These are phyloP conservation scores for Anthracocystis walkeri DNA, from an alignment of 1,284 basidiomycete species.

Conservation along the genomic window DNA sequence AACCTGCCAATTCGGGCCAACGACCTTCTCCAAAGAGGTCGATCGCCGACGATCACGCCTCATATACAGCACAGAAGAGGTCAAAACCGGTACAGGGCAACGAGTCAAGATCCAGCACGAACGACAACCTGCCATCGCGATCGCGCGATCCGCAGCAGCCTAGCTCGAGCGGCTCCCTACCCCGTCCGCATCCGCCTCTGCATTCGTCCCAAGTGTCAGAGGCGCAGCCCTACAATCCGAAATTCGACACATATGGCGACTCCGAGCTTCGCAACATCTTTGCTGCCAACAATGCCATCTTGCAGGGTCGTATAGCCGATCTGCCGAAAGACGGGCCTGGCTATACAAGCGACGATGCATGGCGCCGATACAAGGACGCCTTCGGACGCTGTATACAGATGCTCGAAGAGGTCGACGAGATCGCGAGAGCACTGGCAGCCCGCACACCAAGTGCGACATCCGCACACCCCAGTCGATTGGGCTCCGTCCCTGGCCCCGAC, in stretches of 20 bases:
- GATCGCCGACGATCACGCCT: not conserved
- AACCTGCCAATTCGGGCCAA: not conserved
- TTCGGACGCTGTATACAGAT: not conserved
- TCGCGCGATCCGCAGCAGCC: slow-evolving; percentile 22
- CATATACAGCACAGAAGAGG: slow-evolving; percentile 11
- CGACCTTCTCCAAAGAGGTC: slow-evolving; percentile 26
- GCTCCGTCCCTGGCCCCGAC: not conserved
- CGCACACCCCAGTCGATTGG: not conserved
- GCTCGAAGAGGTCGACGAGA: not conserved
- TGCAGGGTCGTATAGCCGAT: not conserved
- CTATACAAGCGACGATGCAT: slow-evolving; percentile 4
- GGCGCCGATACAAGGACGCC: slow-evolving; percentile 1
- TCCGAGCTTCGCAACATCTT: slow-evolving; percentile 9
- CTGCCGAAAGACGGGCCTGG: not conserved
- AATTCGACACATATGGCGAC: slow-evolving; percentile 5
- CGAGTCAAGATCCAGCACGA: not conserved
- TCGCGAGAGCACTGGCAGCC: not conserved
- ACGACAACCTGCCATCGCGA: not conserved
- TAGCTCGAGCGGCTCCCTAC: slow-evolving; percentile 12
- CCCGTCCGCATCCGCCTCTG: not conserved
- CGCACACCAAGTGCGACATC: not conserved
- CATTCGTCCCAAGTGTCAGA: not conserved
- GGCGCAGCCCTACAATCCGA: not conserved
- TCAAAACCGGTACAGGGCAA: not conserved
- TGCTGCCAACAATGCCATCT: not conserved